Conservation (phyloP, 78 protist genomes). For the Monocercomonoides exilis region DNA sequence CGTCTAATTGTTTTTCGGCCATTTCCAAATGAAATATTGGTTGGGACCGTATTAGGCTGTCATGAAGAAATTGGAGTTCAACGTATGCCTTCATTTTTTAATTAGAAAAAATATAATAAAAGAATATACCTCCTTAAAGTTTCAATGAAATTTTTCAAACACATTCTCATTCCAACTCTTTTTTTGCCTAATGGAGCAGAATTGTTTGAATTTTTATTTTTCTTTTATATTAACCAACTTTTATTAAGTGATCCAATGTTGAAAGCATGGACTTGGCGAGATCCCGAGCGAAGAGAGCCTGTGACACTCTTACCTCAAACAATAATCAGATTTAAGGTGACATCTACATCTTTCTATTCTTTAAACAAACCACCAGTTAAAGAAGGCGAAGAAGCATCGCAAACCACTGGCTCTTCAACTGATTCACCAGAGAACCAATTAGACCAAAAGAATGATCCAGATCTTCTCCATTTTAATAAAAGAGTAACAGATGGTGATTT, state of each 20-base stretch:
- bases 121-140: background rate
- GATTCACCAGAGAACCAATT: background rate
- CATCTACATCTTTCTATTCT: background rate
- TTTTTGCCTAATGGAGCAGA: background rate
- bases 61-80: conserved; percentile 4
- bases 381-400: background rate
- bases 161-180: background rate
- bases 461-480: no score
- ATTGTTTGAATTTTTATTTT: background rate
- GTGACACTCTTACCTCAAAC: background rate
- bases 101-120: no score
- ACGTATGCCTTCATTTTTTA: conserved; percentile 22
- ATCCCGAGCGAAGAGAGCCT: background rate
- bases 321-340: background rate
- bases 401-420: background rate
- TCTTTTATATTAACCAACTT: background rate
- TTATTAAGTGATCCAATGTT: background rate
- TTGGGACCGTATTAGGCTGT: conserved; percentile 21
- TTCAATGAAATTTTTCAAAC: background rate
- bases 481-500: no score
- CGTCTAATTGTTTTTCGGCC: conserved; percentile 38
- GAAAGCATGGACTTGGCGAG: background rate
- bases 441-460: background rate
- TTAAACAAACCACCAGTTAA: background rate
- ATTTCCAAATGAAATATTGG: conserved; percentile 25